phyloP scores from a whole-genome alignment of 768 basidiomycete species.

The Trametes elegans region DNA sequence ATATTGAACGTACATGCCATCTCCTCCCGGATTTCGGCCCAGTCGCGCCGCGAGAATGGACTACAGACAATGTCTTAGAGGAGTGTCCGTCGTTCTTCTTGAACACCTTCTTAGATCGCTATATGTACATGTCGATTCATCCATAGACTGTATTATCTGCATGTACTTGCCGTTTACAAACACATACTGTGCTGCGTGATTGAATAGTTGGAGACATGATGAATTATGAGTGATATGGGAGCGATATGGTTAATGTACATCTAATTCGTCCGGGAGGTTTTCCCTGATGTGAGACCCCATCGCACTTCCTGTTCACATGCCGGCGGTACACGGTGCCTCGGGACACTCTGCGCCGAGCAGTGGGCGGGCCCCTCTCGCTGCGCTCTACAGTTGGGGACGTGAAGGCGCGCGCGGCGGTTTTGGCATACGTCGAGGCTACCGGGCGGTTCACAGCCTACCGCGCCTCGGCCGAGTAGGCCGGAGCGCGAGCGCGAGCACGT shows the following conservation, averaged over 20 bases:
- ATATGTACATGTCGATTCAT: neutral
- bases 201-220: neutral
- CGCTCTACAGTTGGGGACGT: neutral
- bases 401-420: neutral
- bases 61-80: conserved; percentile 9
- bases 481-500: no score
- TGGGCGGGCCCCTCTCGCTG: neutral
- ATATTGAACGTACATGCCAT: conserved; percentile 6
- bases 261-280: neutral
- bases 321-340: neutral
- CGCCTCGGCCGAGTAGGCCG: no score
- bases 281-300: conserved; percentile 16
- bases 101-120: conserved; percentile 4
- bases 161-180: neutral
- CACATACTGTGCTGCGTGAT: no score
- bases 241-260: neutral
- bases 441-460: neutral
- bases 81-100: conserved; percentile 4
- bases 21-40: conserved; percentile 7
- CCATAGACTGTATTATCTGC: neutral
- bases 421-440: conserved; percentile 13
- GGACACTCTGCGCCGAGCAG: neutral
- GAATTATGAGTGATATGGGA: neutral
- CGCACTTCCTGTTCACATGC: conserved; percentile 21
- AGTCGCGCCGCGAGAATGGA: conserved; percentile 6